Percentiles rank a stretch among this genome's conserved stretches.
Evolutionary conservation across 2,329 filamentous ascomycete genomes (phyloP).

Genomic region (Biscogniauxia marginata): DNA sequence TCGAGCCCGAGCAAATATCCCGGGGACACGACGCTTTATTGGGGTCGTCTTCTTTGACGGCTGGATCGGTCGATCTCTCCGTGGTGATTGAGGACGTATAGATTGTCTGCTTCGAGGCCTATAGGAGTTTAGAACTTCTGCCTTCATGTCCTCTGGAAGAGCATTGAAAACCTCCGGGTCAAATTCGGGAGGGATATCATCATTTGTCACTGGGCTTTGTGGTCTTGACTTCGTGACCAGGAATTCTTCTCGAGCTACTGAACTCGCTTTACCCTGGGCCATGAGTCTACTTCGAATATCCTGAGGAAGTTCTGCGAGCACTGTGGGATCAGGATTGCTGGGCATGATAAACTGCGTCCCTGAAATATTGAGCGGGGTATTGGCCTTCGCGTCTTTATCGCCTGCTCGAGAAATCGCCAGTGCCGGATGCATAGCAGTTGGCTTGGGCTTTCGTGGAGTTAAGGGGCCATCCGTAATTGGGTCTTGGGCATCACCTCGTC

Average conservation of each 20-base stretch:
- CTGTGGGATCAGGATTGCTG: conserved; percentile 74
- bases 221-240: conserved; percentile 37
- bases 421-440: conserved; percentile 47
- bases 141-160: conserved; percentile 80
- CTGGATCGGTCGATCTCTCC: conserved; percentile 53
- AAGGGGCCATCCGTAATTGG: conserved; percentile 55
- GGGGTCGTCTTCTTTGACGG: conserved; percentile 57
- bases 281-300: conserved; percentile 79
- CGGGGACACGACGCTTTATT: conserved; percentile 60
- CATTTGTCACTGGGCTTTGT: conserved; percentile 34
- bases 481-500: conserved; percentile 39
- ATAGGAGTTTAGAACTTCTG: conserved; percentile 78
- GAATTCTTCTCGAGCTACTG: conserved; percentile 30
- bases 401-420: conserved; percentile 50
- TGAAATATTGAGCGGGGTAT: conserved; percentile 70
- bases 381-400: conserved; percentile 54
- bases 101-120: conserved; percentile 35
- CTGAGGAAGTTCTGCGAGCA: conserved; percentile 77
- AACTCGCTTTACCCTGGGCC: conserved; percentile 46
- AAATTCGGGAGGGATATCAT: conserved; percentile 67
- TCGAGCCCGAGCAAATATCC: conserved; percentile 42
- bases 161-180: conserved; percentile 82
- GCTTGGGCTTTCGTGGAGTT: conserved; percentile 52
- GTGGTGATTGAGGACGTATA: conserved; percentile 50
- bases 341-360: conserved; percentile 94